Conservation (phyloP, 2,329 filamentous ascomycete species). For the Colletotrichum sidae region DNA sequence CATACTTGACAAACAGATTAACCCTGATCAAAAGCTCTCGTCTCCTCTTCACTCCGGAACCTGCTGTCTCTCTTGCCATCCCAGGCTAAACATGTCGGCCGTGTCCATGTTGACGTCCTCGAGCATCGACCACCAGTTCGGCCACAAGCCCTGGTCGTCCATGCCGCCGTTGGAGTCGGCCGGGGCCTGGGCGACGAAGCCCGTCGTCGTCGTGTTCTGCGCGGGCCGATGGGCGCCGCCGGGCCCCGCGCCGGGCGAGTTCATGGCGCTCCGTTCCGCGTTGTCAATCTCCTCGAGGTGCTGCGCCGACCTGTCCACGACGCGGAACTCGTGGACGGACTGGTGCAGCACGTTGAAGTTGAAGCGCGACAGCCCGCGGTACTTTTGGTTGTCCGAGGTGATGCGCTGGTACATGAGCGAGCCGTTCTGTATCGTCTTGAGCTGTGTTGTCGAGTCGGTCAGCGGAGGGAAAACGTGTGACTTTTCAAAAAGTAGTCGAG, state of each 20-base stretch:
- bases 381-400: slow-evolving; percentile 38
- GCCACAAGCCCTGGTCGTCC: slow-evolving; percentile 35
- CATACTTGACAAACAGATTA: too few relatives aligned
- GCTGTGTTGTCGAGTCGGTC: not conserved
- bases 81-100: slow-evolving; percentile 20
- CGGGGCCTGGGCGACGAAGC: not conserved
- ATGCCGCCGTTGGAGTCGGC: slow-evolving; percentile 15
- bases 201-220: not conserved
- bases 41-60: not conserved
- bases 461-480: too few relatives aligned
- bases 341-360: slow-evolving; percentile 47
- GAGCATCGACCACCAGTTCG: slow-evolving; percentile 38
- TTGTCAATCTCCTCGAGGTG: slow-evolving; percentile 46
- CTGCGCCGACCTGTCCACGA: slow-evolving; percentile 46
- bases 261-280: slow-evolving; percentile 36
- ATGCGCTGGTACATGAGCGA: slow-evolving; percentile 43
- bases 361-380: slow-evolving; percentile 42
- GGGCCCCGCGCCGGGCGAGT: not conserved
- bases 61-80: not conserved
- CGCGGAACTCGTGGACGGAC: slow-evolving; percentile 46
- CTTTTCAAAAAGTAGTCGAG: too few relatives aligned
- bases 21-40: too few relatives aligned
- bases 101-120: slow-evolving; percentile 35
- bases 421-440: slow-evolving; percentile 39
- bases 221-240: not conserved